Percentiles rank a stretch among this genome's conserved stretches.
Evolutionary conservation across 768 basidiomycete species (phyloP).

Genomic region (Leccinum truebloodii): DNA sequence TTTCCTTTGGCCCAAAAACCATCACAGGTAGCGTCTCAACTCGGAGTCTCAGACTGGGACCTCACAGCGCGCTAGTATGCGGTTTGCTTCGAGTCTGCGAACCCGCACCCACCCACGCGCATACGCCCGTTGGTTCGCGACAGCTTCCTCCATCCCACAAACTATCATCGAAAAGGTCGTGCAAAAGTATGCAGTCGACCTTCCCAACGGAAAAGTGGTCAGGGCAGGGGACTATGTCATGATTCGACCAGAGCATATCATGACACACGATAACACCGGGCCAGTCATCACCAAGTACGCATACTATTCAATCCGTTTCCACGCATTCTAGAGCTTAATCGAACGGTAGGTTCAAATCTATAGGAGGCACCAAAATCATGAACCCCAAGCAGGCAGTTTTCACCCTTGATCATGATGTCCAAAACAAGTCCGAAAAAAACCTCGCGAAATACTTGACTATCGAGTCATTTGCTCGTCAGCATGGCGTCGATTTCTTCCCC

Average conservation of each 20-base stretch:
- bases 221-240: slow-evolving; percentile 99
- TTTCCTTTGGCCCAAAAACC: background rate
- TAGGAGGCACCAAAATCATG: slow-evolving; percentile 83
- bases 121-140: slow-evolving; percentile 33
- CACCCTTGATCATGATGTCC: slow-evolving; percentile 97
- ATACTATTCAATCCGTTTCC: background rate
- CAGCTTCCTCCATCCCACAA: slow-evolving; percentile 55
- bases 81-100: slow-evolving; percentile 13
- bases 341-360: slow-evolving; percentile 80
- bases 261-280: slow-evolving; percentile 98
- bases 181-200: slow-evolving; percentile 93
- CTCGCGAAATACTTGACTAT: slow-evolving; percentile 90
- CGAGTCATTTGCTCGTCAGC: slow-evolving; percentile 83
- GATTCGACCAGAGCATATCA: slow-evolving; percentile 97
- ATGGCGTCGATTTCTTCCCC: slow-evolving; percentile 93
- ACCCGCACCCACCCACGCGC: background rate
- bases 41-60: background rate
- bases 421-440: slow-evolving; percentile 91
- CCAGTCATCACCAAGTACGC: slow-evolving; percentile 95
- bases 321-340: slow-evolving; percentile 2
- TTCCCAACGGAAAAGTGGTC: slow-evolving; percentile 76
- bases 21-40: background rate
- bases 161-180: slow-evolving; percentile 98
- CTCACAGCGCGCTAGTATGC: background rate
- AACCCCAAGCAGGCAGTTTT: slow-evolving; percentile 88